Evolutionary conservation across 2,329 filamentous ascomycete species (phyloP).

Genomic region (Colletotrichum sp.): DNA sequence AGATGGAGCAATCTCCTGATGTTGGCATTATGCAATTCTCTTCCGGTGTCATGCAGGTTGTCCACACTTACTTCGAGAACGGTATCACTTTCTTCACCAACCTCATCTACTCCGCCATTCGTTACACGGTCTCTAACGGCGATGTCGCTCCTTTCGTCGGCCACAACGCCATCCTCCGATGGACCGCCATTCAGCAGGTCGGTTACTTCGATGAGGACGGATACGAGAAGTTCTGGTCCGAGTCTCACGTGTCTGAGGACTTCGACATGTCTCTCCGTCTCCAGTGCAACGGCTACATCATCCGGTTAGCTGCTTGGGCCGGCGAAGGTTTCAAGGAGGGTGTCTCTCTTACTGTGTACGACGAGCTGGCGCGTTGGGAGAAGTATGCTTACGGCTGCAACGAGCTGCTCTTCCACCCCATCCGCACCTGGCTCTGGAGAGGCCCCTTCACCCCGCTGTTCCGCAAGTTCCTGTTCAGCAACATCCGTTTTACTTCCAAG

Average conservation of each 20-base stretch:
- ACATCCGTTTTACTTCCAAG: slow-evolving; percentile 78
- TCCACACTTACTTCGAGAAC: slow-evolving; percentile 74
- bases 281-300: slow-evolving; percentile 74
- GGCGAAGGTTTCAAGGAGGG: slow-evolving; percentile 83
- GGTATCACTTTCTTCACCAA: slow-evolving; percentile 76
- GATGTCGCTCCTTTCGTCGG: slow-evolving; percentile 82
- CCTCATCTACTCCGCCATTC: slow-evolving; percentile 78
- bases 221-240: slow-evolving; percentile 83
- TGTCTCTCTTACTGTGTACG: slow-evolving; percentile 83
- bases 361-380: slow-evolving; percentile 85
- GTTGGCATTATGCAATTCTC: slow-evolving; percentile 82
- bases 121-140: slow-evolving; percentile 77
- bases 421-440: slow-evolving; percentile 73
- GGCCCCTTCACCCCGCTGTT: slow-evolving; percentile 84
- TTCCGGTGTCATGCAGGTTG: slow-evolving; percentile 81
- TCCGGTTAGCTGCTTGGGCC: slow-evolving; percentile 75
- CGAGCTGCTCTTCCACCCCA: slow-evolving; percentile 80
- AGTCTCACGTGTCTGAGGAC: slow-evolving; percentile 80
- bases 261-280: slow-evolving; percentile 83
- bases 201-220: slow-evolving; percentile 73
- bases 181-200: slow-evolving; percentile 77
- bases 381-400: slow-evolving; percentile 88
- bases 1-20: slow-evolving; percentile 81
- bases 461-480: slow-evolving; percentile 73
- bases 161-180: slow-evolving; percentile 80